phyloP scores from a whole-genome alignment of 2,329 filamentous ascomycete species.

The Talaromyces pinophilus region DNA sequence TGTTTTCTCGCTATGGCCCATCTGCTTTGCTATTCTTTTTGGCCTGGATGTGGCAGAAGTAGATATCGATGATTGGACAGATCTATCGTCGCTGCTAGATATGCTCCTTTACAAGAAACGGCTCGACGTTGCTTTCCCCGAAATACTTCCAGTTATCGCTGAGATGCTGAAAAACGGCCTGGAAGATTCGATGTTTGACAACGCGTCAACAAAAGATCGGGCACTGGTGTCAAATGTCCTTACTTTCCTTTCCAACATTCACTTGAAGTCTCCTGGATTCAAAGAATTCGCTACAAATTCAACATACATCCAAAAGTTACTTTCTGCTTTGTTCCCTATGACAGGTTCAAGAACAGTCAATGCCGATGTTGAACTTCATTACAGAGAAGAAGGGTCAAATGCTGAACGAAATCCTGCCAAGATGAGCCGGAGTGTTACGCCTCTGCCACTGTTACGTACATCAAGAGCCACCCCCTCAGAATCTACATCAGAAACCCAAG shows the following conservation, averaged over 20 bases:
- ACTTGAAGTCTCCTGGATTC: conserved; percentile 74
- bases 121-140: conserved; percentile 70
- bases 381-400: conserved; percentile 74
- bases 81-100: conserved; percentile 71
- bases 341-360: conserved; percentile 82
- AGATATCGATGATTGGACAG: conserved; percentile 71
- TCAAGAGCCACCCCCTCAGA: conserved; percentile 59
- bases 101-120: conserved; percentile 63
- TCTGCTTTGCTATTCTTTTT: conserved; percentile 86
- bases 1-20: conserved; percentile 78
- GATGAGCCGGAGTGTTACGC: conserved; percentile 70
- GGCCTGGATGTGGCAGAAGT: conserved; percentile 75
- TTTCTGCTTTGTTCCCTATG: conserved; percentile 81
- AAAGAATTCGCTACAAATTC: conserved; percentile 79
- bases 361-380: conserved; percentile 83
- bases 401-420: conserved; percentile 86
- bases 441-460: conserved; percentile 71
- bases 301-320: conserved; percentile 76
- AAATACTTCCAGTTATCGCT: conserved; percentile 76
- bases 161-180: conserved; percentile 86
- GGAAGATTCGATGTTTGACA: conserved; percentile 62
- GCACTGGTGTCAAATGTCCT: conserved; percentile 73
- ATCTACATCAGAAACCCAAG: conserved; percentile 50
- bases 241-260: conserved; percentile 75
- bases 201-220: conserved; percentile 60